Percentiles rank a stretch among this genome's conserved stretches.
Evolutionary conservation across 805 yeast genomes (phyloP).

Genomic region (Myxozyma nipponensis): DNA sequence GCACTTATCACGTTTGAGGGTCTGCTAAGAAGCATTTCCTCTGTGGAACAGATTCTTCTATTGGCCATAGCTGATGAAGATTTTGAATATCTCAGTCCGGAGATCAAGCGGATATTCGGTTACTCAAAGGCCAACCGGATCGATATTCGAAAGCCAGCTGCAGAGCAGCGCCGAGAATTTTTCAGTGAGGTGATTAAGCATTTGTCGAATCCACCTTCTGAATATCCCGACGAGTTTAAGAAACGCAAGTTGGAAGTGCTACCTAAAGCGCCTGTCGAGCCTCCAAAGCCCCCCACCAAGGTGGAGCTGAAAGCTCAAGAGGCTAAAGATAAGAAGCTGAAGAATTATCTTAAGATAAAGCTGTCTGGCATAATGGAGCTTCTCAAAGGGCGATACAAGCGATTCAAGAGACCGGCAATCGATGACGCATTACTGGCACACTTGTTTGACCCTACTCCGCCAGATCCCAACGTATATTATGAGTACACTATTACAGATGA

Average conservation of each 20-base stretch:
- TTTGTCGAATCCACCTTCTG: conserved; percentile 62
- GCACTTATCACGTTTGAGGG: conserved; percentile 71
- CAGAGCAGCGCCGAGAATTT: conserved; percentile 37
- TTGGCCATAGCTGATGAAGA: conserved; percentile 61
- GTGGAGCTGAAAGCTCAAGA: conserved; percentile 47
- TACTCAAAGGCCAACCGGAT: conserved; percentile 49
- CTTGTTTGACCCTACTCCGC: conserved; percentile 61
- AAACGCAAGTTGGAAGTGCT: conserved; percentile 41
- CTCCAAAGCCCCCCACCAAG: conserved; percentile 40
- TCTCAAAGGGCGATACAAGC: conserved; percentile 78
- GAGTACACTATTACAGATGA: conserved; percentile 37
- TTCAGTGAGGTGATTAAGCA: conserved; percentile 55
- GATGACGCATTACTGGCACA: conserved; percentile 67
- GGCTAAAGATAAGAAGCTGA: conserved; percentile 72
- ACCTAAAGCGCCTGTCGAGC: conserved; percentile 39
- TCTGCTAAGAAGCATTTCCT: conserved; percentile 60
- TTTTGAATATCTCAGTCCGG: conserved; percentile 43
- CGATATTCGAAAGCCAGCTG: conserved; percentile 43
- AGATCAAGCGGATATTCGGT: conserved; percentile 56
- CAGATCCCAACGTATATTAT: conserved; percentile 35
- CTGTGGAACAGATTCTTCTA: conserved; percentile 69
- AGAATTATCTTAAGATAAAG: conserved; percentile 79
- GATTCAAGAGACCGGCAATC: conserved; percentile 85
- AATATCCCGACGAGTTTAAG: conserved; percentile 57
- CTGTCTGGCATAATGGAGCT: conserved; percentile 85